Conservation (phyloP, 345 rosid genomes). For the Acer campestre region DNA sequence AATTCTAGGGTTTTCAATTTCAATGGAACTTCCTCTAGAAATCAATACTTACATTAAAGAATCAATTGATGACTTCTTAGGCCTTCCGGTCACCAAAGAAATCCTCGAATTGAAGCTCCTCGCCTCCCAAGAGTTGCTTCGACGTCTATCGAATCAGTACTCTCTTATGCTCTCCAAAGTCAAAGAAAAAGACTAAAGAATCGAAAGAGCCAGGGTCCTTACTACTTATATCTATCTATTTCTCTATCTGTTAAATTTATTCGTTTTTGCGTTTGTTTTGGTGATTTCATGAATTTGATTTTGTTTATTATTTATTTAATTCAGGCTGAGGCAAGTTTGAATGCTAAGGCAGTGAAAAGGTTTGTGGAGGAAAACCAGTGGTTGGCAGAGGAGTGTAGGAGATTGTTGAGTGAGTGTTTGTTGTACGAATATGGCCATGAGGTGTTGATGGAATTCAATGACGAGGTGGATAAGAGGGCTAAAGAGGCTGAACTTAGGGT, state of each 20-base stretch:
- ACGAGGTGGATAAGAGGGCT: conserved; percentile 85
- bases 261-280: neutral
- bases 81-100: conserved; percentile 54
- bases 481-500: too few species aligned
- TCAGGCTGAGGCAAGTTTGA: conserved; percentile 68
- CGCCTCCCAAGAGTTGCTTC: conserved; percentile 52
- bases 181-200: conserved; percentile 57
- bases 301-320: conserved; percentile 7
- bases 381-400: conserved; percentile 69
- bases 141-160: conserved; percentile 55
- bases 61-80: conserved; percentile 60
- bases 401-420: conserved; percentile 67
- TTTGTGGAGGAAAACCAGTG: conserved; percentile 91
- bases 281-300: conserved; percentile 2
- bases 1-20: conserved; percentile 17
- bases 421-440: conserved; percentile 76
- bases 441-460: conserved; percentile 87
- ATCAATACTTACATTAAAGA: conserved; percentile 65
- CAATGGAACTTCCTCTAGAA: conserved; percentile 53
- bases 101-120: conserved; percentile 58
- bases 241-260: neutral
- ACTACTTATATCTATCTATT: neutral
- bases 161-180: conserved; percentile 38
- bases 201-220: conserved; percentile 63
- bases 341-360: conserved; percentile 79